Conservation (phyloP, 2,329 filamentous ascomycete species). For the Zasmidium citrigriseum region DNA sequence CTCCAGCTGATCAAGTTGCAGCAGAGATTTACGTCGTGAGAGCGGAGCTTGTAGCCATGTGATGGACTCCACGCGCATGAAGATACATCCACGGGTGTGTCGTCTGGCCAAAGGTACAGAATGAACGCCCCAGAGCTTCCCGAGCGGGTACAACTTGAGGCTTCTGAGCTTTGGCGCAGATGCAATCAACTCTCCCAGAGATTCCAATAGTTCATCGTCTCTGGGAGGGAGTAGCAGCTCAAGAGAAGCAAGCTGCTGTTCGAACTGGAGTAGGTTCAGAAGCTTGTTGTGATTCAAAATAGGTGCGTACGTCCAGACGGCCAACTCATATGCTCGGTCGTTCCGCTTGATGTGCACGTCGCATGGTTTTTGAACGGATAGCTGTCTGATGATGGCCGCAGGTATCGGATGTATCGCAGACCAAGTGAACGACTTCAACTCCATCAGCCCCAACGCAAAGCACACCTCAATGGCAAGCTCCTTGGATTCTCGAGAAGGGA, state of each 20-base stretch:
- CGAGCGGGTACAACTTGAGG: neutral
- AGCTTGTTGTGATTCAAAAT: neutral
- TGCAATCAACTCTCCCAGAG: neutral
- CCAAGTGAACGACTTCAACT: neutral
- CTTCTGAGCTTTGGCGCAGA: neutral
- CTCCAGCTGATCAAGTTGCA: neutral
- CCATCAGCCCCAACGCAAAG: neutral
- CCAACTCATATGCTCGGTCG: neutral
- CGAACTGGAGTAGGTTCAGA: neutral
- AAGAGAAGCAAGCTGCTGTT: neutral
- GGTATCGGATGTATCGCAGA: neutral
- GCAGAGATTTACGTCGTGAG: neutral
- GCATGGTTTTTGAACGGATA: neutral
- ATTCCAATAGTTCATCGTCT: neutral
- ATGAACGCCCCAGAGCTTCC: neutral
- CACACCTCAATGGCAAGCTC: neutral
- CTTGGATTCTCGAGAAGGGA: neutral
- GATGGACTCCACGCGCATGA: neutral
- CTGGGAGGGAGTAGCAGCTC: neutral
- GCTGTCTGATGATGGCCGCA: neutral
- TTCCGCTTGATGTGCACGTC: neutral
- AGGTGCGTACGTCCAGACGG: neutral
- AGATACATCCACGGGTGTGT: neutral
- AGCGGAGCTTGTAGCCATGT: neutral
- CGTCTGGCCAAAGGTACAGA: neutral